phyloP scores from a whole-genome alignment of 257 asterid species.

The Solanum rostratum region DNA sequence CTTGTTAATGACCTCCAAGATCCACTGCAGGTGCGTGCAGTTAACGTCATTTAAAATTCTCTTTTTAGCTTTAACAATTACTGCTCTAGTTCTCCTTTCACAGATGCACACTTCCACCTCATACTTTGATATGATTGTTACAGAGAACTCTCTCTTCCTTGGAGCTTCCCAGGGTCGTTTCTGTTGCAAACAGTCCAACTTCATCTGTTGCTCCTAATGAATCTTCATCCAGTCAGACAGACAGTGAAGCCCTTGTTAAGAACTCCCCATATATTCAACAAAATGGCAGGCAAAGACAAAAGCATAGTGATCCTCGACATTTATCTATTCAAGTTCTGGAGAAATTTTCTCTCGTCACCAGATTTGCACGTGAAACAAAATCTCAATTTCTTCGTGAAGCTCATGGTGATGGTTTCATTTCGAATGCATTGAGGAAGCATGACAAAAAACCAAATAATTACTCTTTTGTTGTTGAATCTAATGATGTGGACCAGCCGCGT shows the following conservation, averaged over 20 bases:
- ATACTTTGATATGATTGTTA: slow-evolving; percentile 5
- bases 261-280: slow-evolving; percentile 27
- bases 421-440: slow-evolving; percentile 47
- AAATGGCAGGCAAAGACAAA: slow-evolving; percentile 55
- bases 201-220: slow-evolving; percentile 30
- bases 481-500: slow-evolving; percentile 27
- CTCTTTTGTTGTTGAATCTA: slow-evolving; percentile 14
- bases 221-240: slow-evolving; percentile 24
- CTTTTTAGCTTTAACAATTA: neutral
- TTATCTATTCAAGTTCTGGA: slow-evolving; percentile 87
- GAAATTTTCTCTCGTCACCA: slow-evolving; percentile 91
- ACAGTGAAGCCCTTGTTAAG: slow-evolving; percentile 23
- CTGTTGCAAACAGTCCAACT: slow-evolving; percentile 40
- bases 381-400: slow-evolving; percentile 87
- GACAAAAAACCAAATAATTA: slow-evolving; percentile 24
- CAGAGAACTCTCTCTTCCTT: slow-evolving; percentile 88
- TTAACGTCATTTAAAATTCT: slow-evolving; percentile 3
- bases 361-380: slow-evolving; percentile 99
- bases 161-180: slow-evolving; percentile 77
- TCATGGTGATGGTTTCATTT: slow-evolving; percentile 41
- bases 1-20: slow-evolving; percentile 87
- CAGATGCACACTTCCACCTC: neutral
- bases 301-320: slow-evolving; percentile 78
- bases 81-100: neutral
- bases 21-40: slow-evolving; percentile 92